Base-by-base conservation (phyloP, 805 yeast genomes). In the Metschnikowia gelsemii region DNA sequence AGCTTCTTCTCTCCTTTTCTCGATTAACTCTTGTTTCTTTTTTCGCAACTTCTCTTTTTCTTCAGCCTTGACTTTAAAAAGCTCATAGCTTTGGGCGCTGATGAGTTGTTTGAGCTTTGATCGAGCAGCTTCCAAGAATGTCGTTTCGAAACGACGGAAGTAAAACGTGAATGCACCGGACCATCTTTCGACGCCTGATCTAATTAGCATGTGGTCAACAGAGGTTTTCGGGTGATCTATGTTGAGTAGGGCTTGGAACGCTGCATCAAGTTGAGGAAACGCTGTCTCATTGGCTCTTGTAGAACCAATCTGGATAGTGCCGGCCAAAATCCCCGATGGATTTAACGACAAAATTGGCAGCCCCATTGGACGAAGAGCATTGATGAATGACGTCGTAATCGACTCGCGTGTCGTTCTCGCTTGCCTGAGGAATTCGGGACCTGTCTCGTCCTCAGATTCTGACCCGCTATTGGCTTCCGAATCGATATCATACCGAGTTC, bases 141-240 rank as follows among this genome's bases (percentile, higher is more conserved):
- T 16, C 6, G 34, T 26, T 22, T 43, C 43, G 8, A 36, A 30
- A 2, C 27, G 14, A 5, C 40, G 26, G 40, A 32, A 38, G 27
- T 31, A 42, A 8, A 17, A 24, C 13, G 70, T 64, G 26, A 74
- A 63, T 5, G 76, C 71, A 32, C 83, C 85, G 27, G 63, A 63
- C 93, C 95, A 87, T 50, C 96, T 72, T 36, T 80, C 82, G 11
- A 66, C 61, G 0, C 93, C 80, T 0, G 85, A 74, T 44, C 58
- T 60, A 22, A 70, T 55, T 25, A 61, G 62, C 49, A 64, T 51
- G 31, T 47, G 31, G 28, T 56, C 38, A 44, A 45, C 34, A 2
- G 46, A 32, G 14, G 27, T 41, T 11, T 38, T 17, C 50, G 53
- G 41, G 43, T 21, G 31, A 13, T 43, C 43, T 20, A 39, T 39